Evolutionary conservation across 306 rosid species (phyloP), one percentile per base, ranked within the genome.

Genomic region (Castanopsis chinensis): DNA sequence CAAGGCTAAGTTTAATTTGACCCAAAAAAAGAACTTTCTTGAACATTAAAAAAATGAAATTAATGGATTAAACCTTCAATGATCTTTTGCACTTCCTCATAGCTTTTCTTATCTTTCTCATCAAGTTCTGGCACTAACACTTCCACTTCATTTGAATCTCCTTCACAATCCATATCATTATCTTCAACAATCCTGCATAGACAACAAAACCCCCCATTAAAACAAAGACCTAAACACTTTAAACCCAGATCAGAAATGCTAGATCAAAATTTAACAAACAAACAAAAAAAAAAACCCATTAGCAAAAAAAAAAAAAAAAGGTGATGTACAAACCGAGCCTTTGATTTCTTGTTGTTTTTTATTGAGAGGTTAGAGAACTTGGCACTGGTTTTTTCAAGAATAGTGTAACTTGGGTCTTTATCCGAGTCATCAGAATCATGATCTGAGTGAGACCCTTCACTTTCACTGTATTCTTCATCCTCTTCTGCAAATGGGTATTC

Each of bases 311-410:
- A 55, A 56, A 61, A 56, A 53, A 33, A 23, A 51, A 43, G 59
- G 27, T 27, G 13, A 49, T 35, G 70, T 67, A 43, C 87, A 59
- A 80, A 89, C 93, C 83, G 65, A 17, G 86, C 35, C 76, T 78
- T 85, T 0, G 87, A 13, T 72, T 86, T 88, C 52, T 71, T 90
- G 52, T 77, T 90, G 52, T 72, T 86, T 37, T 53, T 58, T 83
- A 92, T 77, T 18, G 89, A 85, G 81, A 88, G 89, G 56, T 81
- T 74, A 15, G 94, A 84, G 67, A 88, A 75, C 67, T 76, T 84
- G 71, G 58, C 59, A 14, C 52, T 32, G 75, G 90, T 85, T 83
- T 89, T 88, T 83, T 92, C 87, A 25, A 80, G 79, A 72, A 45
- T 27, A 74, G 20, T 73, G 69, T 35, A 84, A 80, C 78, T 86